A percentile compares a stretch with the other conserved stretches of the same genome.
Conservation (phyloP, 2,329 filamentous ascomycete species). For the Orbilia ellipsospora region DNA sequence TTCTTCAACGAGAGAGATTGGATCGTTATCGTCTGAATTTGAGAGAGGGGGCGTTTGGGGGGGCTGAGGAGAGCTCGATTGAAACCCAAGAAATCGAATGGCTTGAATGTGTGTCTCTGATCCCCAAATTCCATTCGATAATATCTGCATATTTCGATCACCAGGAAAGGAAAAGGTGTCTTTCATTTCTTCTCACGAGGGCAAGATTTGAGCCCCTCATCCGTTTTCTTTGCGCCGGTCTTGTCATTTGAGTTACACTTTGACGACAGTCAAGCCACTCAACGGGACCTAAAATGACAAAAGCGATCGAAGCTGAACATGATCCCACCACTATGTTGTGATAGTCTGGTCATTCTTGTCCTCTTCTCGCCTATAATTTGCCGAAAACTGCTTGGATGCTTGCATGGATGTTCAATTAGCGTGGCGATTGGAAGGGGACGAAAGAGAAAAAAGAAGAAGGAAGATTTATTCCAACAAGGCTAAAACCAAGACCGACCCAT, state of each 20-base stretch:
- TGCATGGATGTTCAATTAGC: conserved; percentile 14
- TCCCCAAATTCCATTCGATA: not conserved
- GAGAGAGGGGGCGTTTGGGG: not conserved
- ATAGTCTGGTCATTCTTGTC: too few relatives aligned
- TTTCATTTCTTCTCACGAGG: too few relatives aligned
- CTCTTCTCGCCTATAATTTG: conserved; percentile 31
- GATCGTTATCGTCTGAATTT: too few relatives aligned
- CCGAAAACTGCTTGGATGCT: conserved; percentile 39
- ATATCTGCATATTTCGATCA: too few relatives aligned
- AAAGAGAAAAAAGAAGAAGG: too few relatives aligned
- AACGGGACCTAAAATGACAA: not conserved
- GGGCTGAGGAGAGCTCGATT: not conserved
- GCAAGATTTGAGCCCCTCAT: too few relatives aligned
- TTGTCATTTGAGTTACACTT: conserved; percentile 4
- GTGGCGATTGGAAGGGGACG: too few relatives aligned
- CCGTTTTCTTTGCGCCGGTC: not conserved
- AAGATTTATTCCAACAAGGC: conserved; percentile 12
- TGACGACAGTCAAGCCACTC: conserved; percentile 10
- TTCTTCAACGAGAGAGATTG: too few relatives aligned
- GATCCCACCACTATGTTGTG: too few relatives aligned
- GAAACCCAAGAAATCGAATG: not conserved
- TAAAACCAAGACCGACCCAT: conserved; percentile 5
- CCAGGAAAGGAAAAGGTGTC: too few relatives aligned
- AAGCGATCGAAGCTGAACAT: not conserved
- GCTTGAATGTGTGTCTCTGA: not conserved